Base-by-base conservation (phyloP, 1,284 basidiomycete species). In the Fomitiporia mediterranea region DNA sequence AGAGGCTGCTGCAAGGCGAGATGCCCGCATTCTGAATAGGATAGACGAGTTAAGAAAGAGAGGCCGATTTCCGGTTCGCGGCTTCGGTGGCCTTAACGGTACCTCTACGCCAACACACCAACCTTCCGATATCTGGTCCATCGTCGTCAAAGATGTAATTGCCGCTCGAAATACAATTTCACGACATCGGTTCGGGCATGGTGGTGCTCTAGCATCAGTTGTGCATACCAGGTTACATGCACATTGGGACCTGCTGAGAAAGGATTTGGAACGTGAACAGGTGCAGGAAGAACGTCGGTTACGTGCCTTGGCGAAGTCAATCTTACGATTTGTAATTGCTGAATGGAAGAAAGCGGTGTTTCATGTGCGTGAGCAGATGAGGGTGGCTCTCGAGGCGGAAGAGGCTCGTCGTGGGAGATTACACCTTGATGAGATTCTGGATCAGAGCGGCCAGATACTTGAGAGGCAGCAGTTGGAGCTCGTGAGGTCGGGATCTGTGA, bases 301-400 rank as follows among this genome's bases (percentile, higher is more conserved):
- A 62, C 79, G 83, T 56, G 77, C 74, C 2, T 64, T 92, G 48
- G 90, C 89, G 21, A 91, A 88, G 69, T 78, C 78, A 46, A 89
- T 84, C 0, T 75, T 84, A 52, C 81, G 80, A 62, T 76, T 89
- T 64, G 84, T 98, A 19, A 75, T 82, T 25, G 81, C 79, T 32
- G 89, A 94, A 64, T 98, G 95, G 95, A 90, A 87, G 66, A 83
- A 93, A 62, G 95, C 91, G 1, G 84, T 94, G 49, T 87, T 88
- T 64, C 81, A 92, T 66, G 80, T 95, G 15, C 81, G 89, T 4
- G 85, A 90, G 49, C 79, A 85, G 60, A 77, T 84, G 58, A 74
- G 84, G 27, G 72, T 77, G 11, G 72, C 74, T 55, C 72, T 78
- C 51, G 80, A 82, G 61, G 80, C 74, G 15, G 86, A 91, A 66